Evolutionary conservation across 148 eudicot genomes (phyloP), one percentile per base, ranked within the genome.

Genomic region (Rhododendron williamsianum): DNA sequence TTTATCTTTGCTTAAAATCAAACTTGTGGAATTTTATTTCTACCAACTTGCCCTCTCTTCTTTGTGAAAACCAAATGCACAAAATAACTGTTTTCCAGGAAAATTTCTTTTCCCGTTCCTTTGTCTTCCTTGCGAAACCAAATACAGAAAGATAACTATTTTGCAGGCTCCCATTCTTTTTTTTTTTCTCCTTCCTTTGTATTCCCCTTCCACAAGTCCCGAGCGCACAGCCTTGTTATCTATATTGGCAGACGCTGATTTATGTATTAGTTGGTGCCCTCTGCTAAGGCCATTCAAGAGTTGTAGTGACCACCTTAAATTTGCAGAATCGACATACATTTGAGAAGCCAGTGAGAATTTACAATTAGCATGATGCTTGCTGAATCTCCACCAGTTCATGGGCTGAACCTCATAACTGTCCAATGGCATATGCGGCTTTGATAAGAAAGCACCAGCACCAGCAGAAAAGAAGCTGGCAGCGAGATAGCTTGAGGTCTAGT

Each of bases 261-360:
- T 41, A 4, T 23, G 16, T 43, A 77, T 45, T 8, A 77, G 51
- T 38, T 36, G 9, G 78, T 74, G 48, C 80, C 80, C 49, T 74
- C n/a, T 43, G 23, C 21, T 13, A 8, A 46, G 52, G 65, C 8
- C 18, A n/a, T 30, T 36, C 11, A 3, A 46, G 51, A 48, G 41
- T 49, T 81, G 67, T 60, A 30, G 83, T 71, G 63, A 71, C 63
- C 71, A 21, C 36, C 56, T 49, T 54, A 73, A 46, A 46, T 79
- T 41, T 90, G 93, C 99, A 96, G 99, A 96, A 93, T 60, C 99
- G 98, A 25, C 98, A 94, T 84, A 83, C 95, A 52, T 94, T 81
- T 88, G 99, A 96, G 94, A 96, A 93, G 93, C 94, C 99, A 1
- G 98, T 96, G 58, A 95, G 90, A 92, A 96, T 96, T 82, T 96